phyloP scores from a whole-genome alignment of 768 basidiomycete species.

The Holtermanniella nyarrowii region DNA sequence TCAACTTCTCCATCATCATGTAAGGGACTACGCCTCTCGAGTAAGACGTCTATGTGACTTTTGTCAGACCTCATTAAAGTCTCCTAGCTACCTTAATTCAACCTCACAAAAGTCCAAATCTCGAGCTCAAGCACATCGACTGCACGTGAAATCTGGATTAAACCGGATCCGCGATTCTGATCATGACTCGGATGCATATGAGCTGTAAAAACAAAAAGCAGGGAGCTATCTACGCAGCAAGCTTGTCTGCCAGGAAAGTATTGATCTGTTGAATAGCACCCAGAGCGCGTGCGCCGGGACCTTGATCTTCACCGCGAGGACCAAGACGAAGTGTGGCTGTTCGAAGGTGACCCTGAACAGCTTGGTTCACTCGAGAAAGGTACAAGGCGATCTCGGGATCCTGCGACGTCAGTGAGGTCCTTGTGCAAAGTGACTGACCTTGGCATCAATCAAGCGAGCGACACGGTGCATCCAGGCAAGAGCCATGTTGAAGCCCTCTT shows the following conservation, averaged over 20 bases:
- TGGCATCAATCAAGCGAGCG: conserved; percentile 10
- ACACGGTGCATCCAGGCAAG: conserved; percentile 13
- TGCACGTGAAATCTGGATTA: too few relatives aligned
- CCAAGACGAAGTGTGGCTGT: background rate
- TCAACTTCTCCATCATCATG: background rate
- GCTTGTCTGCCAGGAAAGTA: background rate
- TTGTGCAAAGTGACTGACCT: conserved; percentile 3
- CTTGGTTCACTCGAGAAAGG: conserved; percentile 7
- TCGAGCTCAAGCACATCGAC: too few relatives aligned
- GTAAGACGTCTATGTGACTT: background rate
- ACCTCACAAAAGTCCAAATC: too few relatives aligned
- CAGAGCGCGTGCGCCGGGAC: background rate
- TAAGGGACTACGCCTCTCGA: background rate
- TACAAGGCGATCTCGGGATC: conserved; percentile 8
- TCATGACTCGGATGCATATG: too few relatives aligned
- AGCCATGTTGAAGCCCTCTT: conserved; percentile 4
- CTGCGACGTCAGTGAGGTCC: background rate
- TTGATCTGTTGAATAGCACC: background rate
- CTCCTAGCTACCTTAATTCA: too few relatives aligned
- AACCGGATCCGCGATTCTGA: too few relatives aligned
- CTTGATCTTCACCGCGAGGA: background rate
- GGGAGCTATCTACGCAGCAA: too few relatives aligned
- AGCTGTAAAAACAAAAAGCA: too few relatives aligned
- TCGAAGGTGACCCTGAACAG: conserved; percentile 6
- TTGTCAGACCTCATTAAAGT: too few relatives aligned